Evolutionary conservation across 108 stramenopile genomes (phyloP).

Genomic region (Bacterosira constricta): DNA sequence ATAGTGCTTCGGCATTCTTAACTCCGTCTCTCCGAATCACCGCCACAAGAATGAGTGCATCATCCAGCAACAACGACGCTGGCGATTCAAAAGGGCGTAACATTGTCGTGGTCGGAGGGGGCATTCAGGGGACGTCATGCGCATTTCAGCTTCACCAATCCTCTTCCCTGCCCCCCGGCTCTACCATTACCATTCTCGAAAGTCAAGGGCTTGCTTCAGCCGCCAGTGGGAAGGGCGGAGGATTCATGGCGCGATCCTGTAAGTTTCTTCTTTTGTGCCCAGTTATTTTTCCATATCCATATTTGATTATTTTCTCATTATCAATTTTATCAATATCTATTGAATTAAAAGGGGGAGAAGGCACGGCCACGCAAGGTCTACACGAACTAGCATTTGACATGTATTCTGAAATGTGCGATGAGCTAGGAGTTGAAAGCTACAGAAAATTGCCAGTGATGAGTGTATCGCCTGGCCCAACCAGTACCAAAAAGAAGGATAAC

Average conservation of each 20-base stretch:
- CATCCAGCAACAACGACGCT: constrained; percentile 28
- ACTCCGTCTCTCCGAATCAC: background rate
- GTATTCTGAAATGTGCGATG: constrained; percentile 73
- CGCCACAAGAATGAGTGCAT: constrained; percentile 4
- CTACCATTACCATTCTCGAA: constrained; percentile 77
- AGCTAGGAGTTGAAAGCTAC: constrained; percentile 66
- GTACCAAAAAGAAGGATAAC: constrained; percentile 8
- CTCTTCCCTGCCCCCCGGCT: constrained; percentile 19
- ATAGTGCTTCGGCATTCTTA: background rate
- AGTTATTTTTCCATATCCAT: no score
- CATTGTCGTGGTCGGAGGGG: constrained; percentile 82
- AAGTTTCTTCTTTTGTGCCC: no score
- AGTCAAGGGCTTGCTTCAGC: constrained; percentile 70
- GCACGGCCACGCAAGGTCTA: constrained; percentile 16
- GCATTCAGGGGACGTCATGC: constrained; percentile 80
- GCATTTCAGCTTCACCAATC: constrained; percentile 62
- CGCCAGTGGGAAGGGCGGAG: constrained; percentile 91
- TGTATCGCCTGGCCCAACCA: constrained; percentile 61
- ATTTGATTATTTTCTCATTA: no score
- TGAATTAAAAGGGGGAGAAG: constrained; percentile 50
- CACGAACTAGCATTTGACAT: constrained; percentile 80
- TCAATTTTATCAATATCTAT: no score
- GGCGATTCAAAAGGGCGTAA: constrained; percentile 15
- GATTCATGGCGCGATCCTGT: constrained; percentile 86
- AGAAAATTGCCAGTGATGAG: constrained; percentile 82